phyloP scores from a whole-genome alignment of 2,329 filamentous ascomycete genomes.

The Pseudocercospora cruenta region DNA sequence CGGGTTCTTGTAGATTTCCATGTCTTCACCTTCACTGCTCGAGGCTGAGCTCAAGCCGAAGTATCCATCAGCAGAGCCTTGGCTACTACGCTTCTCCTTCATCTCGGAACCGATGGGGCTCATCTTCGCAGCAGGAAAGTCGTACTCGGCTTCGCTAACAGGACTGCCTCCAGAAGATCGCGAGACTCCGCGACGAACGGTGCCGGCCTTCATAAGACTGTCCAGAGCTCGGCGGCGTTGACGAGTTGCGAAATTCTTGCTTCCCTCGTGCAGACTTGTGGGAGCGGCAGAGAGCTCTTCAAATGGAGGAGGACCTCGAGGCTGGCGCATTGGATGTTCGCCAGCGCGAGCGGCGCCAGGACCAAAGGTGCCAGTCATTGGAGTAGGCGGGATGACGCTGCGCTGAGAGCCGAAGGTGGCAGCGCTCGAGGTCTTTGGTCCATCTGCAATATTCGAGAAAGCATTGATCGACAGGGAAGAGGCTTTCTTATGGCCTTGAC shows the following conservation, averaged over 20 bases:
- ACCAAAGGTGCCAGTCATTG: slow-evolving; percentile 82
- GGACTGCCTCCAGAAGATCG: slow-evolving; percentile 70
- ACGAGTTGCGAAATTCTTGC: slow-evolving; percentile 93
- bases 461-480: slow-evolving; percentile 69
- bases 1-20: slow-evolving; percentile 40
- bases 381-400: slow-evolving; percentile 70
- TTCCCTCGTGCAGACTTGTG: slow-evolving; percentile 90
- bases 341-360: slow-evolving; percentile 91
- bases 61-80: slow-evolving; percentile 41
- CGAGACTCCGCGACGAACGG: slow-evolving; percentile 75
- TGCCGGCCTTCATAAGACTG: slow-evolving; percentile 86
- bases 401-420: slow-evolving; percentile 52
- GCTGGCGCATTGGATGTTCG: slow-evolving; percentile 91
- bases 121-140: slow-evolving; percentile 65
- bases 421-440: slow-evolving; percentile 70
- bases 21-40: slow-evolving; percentile 63
- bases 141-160: slow-evolving; percentile 76
- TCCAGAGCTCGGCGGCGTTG: slow-evolving; percentile 89
- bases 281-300: slow-evolving; percentile 90
- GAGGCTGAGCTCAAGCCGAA: slow-evolving; percentile 67
- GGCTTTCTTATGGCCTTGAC: slow-evolving; percentile 75
- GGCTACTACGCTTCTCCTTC: slow-evolving; percentile 42
- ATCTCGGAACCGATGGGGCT: slow-evolving; percentile 44
- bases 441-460: slow-evolving; percentile 60
- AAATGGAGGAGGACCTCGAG: slow-evolving; percentile 84